Percentiles rank a stretch among this genome's conserved stretches.
These are phyloP conservation scores for Trichoderma citrinoviride DNA, from an alignment of 2,329 filamentous ascomycete species.

Conservation along the genomic window DNA sequence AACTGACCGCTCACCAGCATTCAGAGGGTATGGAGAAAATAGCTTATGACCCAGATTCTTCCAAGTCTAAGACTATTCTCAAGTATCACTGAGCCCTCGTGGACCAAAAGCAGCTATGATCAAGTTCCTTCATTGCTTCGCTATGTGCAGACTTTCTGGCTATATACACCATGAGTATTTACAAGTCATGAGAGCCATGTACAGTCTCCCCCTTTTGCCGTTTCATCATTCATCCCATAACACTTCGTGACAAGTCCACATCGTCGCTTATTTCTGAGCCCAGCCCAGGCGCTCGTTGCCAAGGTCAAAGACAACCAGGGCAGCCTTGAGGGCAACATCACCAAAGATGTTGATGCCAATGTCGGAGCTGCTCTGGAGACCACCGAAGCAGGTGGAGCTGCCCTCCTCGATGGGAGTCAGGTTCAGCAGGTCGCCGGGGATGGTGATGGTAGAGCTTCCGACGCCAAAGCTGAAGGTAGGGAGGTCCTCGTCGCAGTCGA, in stretches of 20 bases:
- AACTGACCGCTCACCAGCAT: too few relatives aligned
- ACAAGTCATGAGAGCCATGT: slow-evolving; percentile 7
- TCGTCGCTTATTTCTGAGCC: slow-evolving; percentile 24
- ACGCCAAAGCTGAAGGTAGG: slow-evolving; percentile 55
- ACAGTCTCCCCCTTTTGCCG: background rate
- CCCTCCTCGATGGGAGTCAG: slow-evolving; percentile 44
- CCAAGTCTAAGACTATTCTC: too few relatives aligned
- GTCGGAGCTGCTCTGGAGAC: slow-evolving; percentile 56
- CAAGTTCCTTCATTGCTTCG: background rate
- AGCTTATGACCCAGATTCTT: too few relatives aligned
- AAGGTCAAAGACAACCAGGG: slow-evolving; percentile 55
- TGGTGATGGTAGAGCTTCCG: slow-evolving; percentile 53
- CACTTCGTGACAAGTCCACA: background rate
- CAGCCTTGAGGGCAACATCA: slow-evolving; percentile 58
- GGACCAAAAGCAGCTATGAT: background rate
- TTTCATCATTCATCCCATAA: slow-evolving; percentile 2
- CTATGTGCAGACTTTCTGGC: background rate
- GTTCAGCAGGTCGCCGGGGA: slow-evolving; percentile 53
- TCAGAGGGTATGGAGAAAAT: too few relatives aligned
- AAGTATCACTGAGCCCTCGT: too few relatives aligned
- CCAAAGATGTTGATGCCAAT: slow-evolving; percentile 56
- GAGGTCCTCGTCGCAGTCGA: slow-evolving; percentile 44
- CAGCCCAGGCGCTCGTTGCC: slow-evolving; percentile 52
- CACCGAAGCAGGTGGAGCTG: slow-evolving; percentile 58
- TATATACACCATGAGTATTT: background rate